Base-by-base conservation (phyloP, 345 rosid species). In the Cardamine occulta region DNA sequence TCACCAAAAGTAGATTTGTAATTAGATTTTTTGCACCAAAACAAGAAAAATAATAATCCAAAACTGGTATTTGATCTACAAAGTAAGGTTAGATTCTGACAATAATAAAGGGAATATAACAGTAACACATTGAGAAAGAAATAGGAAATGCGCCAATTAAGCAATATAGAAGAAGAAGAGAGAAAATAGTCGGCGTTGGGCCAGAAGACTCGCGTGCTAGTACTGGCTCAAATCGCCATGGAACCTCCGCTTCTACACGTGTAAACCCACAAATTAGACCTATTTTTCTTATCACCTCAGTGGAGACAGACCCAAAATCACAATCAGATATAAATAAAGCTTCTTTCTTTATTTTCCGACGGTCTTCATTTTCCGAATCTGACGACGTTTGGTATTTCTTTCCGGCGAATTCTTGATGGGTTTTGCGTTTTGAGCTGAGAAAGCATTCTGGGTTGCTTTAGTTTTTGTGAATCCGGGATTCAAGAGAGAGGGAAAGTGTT, bases 141-240 rank as follows among this genome's bases (percentile, higher is more conserved):
- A 51, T 35, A 15, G 73, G 67, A 56, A 32, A 2, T 35, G 13
- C 34, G 29, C 9, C 15, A 37, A 49, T n/a, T 12, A 31, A 42
- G 44, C 45, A 53, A 58, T 4, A 61, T 26, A 39, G 57, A 52
- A 51, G 70, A 76, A 37, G 56, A 51, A 51, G 70, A 76, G 60
- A 63, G 52, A 68, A 55, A 66, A 10, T 57, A 58, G 61, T 59
- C 39, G 61, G 15, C 54, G 72, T 77, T 19, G 13, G 60, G 10
- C 35, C 76, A 63, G 60, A 64, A 77, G 80, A 70, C 76, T 77
- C 80, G 80, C 70, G 58, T 70, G 60, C 23, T 21, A 39, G 66
- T 64, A 37, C 5, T 70, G 69, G 75, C 64, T 57, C 63, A 51
- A 52, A 68, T 62, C 80, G 5, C 71, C 71, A 70, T 63, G 31